Base-by-base conservation (phyloP, 2,329 filamentous ascomycete species). In the Didymella arachidicola region DNA sequence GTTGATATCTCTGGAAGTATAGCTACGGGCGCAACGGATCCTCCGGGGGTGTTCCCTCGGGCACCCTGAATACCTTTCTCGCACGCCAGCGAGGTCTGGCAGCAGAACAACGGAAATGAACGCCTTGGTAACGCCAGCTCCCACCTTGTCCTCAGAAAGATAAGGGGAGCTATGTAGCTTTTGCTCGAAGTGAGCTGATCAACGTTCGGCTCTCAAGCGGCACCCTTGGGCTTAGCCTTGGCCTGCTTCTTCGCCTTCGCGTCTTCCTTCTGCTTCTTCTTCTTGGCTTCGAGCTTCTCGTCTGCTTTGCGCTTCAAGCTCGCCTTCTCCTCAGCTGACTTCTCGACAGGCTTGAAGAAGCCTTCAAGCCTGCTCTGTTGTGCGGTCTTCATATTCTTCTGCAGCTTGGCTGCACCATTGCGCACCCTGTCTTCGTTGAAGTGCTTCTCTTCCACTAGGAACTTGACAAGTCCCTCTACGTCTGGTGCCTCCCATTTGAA, bases 401-500 rank as follows among this genome's bases (percentile, higher is more conserved):
- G 86, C 57, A 99, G 80, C 55, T 92, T 87, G 2, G 87, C 85
- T 0, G 91, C 93, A 27, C 85, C 94, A 42, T 84, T 87, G 36
- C 93, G 87, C 8, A 99, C 95, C 18, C 95, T 86, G 73, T 99
- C 95, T 76, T 99, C 96, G 29, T 89, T 96, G 83, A 99, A 99
- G 0, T 93, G 95, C 80, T 99, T 99, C 73, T 98, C 95, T 6
- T 87, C 87, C 3, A 97, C 95, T 2, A 99, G 82, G 78, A 92
- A 99, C 69, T 95, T 86, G 63, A 99, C 86, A 0, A 99, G 85
- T 0, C 92, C 94, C 2, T 97, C 93, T 1, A 95, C 83, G 70
- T 99, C 93, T 3, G 95, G 95, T 59, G 89, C 89, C 43, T 97
- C 93, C 95, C 96, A 99, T 79, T 97, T 97, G 83, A 98, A 97